Percentiles rank a stretch among this genome's conserved stretches.
These are phyloP conservation scores for Neocucurbitaria cava DNA, from an alignment of 2,329 filamentous ascomycete genomes.

Conservation along the genomic window DNA sequence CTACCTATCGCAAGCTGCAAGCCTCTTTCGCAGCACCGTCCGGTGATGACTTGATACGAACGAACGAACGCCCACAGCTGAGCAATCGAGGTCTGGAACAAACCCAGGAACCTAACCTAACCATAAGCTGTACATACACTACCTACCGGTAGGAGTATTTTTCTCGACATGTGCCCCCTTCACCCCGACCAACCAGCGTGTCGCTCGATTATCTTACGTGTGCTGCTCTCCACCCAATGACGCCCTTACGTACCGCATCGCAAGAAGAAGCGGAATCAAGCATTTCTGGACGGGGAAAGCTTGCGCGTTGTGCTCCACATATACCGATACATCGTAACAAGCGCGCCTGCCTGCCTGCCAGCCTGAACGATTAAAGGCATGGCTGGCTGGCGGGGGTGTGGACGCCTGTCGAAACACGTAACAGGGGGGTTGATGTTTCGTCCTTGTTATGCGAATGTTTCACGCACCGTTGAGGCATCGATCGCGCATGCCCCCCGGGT, in stretches of 20 bases:
- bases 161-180: not conserved
- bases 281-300: not conserved
- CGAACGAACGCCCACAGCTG: too few relatives aligned
- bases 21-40: too few relatives aligned
- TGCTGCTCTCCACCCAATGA: constrained; percentile 1
- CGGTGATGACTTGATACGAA: too few relatives aligned
- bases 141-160: too few relatives aligned
- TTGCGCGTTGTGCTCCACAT: not conserved
- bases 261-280: not conserved
- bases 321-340: too few relatives aligned
- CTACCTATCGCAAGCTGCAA: too few relatives aligned
- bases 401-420: not conserved
- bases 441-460: not conserved
- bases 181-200: constrained; percentile 2
- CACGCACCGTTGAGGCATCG: constrained; percentile 1
- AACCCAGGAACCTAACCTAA: too few relatives aligned
- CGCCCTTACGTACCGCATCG: not conserved
- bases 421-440: not conserved
- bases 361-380: not conserved
- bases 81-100: too few relatives aligned
- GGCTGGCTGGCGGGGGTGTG: too few relatives aligned
- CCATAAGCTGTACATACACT: too few relatives aligned
- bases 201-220: not conserved
- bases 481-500: not conserved
- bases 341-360: too few relatives aligned